phyloP scores from a whole-genome alignment of 495 filamentous ascomycete genomes.

The Halenospora varia region DNA sequence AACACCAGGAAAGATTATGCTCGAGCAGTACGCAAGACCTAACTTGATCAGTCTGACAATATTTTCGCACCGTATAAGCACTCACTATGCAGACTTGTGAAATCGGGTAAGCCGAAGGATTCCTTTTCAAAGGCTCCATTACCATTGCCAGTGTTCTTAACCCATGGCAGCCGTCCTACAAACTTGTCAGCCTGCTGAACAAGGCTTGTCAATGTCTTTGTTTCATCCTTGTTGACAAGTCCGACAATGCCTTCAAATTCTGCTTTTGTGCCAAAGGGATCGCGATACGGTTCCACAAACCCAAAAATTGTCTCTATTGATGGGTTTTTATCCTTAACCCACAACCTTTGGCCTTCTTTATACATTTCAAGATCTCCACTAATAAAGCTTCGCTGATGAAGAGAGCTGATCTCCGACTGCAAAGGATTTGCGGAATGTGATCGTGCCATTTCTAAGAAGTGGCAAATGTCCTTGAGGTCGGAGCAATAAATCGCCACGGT shows the following conservation, averaged over 20 bases:
- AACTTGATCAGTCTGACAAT: neutral
- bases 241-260: conserved; percentile 45
- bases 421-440: too few species aligned
- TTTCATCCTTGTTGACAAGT: conserved; percentile 38
- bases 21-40: conserved; percentile 41
- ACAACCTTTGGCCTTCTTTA: conserved; percentile 33
- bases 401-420: too few species aligned
- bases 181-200: conserved; percentile 33
- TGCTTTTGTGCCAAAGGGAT: conserved; percentile 39
- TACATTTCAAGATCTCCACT: too few species aligned
- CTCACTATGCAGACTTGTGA: conserved; percentile 38
- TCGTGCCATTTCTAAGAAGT: too few species aligned
- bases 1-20: conserved; percentile 35
- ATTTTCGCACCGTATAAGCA: neutral
- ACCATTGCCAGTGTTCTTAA: conserved; percentile 23
- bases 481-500: too few species aligned
- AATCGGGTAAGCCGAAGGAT: conserved; percentile 37
- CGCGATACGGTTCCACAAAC: conserved; percentile 46
- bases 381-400: too few species aligned
- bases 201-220: conserved; percentile 27
- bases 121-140: conserved; percentile 42
- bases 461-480: too few species aligned
- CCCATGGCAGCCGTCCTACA: conserved; percentile 38
- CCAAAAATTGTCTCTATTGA: conserved; percentile 42
- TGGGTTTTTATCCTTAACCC: conserved; percentile 37